A percentile compares a stretch with the other conserved stretches of the same genome.
Evolutionary conservation across 2,329 filamentous ascomycete genomes (phyloP).

Genomic region (Ceratocystis smalleyi): DNA sequence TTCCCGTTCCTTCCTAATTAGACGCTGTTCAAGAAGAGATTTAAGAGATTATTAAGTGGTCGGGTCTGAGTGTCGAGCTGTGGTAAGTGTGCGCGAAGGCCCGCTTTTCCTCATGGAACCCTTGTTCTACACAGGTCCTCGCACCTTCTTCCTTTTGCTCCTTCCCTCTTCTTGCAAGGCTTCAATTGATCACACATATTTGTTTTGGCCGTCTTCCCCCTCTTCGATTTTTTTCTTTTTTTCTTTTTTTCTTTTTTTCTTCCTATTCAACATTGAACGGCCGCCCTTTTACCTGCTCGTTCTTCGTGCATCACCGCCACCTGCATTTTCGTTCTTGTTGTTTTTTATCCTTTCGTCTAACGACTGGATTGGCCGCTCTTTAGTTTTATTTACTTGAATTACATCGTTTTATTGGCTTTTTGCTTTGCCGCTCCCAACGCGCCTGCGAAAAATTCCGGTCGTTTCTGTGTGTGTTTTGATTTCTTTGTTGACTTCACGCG

Average conservation of each 20-base stretch:
- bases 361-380: conserved; percentile 6
- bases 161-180: neutral
- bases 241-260: neutral
- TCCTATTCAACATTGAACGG: neutral
- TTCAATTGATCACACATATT: neutral
- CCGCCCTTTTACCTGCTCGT: neutral
- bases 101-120: conserved; percentile 3
- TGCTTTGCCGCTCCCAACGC: conserved; percentile 2
- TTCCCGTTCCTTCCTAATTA: neutral
- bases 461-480: neutral
- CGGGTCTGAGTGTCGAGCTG: too few species aligned
- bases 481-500: conserved; percentile 2
- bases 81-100: neutral
- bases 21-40: neutral
- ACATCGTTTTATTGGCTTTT: neutral
- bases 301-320: conserved; percentile 6
- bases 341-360: conserved; percentile 5
- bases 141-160: conserved; percentile 2
- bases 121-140: neutral
- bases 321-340: conserved; percentile 6
- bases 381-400: neutral
- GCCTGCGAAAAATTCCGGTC: neutral
- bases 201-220: neutral
- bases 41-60: too few species aligned
- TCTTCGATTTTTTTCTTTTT: neutral